phyloP scores from a whole-genome alignment of 371 early-diverging fungal species.

The Parasitella parasitica region DNA sequence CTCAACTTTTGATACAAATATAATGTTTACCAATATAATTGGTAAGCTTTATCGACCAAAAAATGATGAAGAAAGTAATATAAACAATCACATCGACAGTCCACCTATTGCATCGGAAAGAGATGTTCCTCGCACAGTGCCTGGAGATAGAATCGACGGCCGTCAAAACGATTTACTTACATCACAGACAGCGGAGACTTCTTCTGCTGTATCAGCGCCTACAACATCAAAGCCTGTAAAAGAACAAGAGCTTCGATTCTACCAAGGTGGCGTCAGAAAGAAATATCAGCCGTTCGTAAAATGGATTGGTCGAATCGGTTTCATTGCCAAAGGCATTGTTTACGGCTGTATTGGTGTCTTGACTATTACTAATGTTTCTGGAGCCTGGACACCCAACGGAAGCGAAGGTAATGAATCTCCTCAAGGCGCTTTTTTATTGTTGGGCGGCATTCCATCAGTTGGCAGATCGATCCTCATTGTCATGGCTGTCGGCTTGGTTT shows the following conservation, averaged over 20 bases:
- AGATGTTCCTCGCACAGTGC: background rate
- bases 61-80: background rate
- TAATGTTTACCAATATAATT: background rate
- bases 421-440: constrained; percentile 46
- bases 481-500: constrained; percentile 42
- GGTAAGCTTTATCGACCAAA: background rate
- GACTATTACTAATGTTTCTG: constrained; percentile 39
- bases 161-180: background rate
- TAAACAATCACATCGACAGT: background rate
- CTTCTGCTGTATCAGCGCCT: background rate
- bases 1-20: no score
- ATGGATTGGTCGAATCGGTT: constrained; percentile 39
- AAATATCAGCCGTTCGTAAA: constrained; percentile 6
- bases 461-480: constrained; percentile 42
- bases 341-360: constrained; percentile 51
- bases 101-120: background rate
- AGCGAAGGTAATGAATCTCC: constrained; percentile 47
- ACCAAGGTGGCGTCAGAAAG: constrained; percentile 27
- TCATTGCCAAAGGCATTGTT: constrained; percentile 47
- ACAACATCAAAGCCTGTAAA: background rate
- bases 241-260: constrained; percentile 14
- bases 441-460: constrained; percentile 42
- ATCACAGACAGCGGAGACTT: background rate
- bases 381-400: constrained; percentile 42
- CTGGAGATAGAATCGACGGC: background rate